A percentile compares a stretch with the other conserved stretches of the same genome.
Evolutionary conservation across 2,329 filamentous ascomycete species (phyloP).

Genomic region (Dendryphion nanum): DNA sequence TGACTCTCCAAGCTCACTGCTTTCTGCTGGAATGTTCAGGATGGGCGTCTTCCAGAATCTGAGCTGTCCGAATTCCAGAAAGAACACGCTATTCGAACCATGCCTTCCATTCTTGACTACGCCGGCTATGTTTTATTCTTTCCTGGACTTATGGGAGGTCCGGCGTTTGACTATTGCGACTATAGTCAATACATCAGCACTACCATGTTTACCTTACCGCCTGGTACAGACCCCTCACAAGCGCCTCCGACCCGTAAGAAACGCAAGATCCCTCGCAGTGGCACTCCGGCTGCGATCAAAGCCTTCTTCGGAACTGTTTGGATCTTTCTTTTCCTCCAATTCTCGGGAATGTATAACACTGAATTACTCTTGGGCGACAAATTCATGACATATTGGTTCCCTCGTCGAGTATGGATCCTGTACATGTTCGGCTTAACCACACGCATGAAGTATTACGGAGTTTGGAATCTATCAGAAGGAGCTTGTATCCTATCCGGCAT

Average conservation of each 20-base stretch:
- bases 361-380: constrained; percentile 62
- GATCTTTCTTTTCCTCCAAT: constrained; percentile 74
- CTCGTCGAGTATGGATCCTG: constrained; percentile 72
- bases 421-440: constrained; percentile 81
- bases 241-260: constrained; percentile 84
- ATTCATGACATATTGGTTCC: constrained; percentile 67
- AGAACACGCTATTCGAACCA: constrained; percentile 70
- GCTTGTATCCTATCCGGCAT: constrained; percentile 91
- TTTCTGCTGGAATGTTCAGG: constrained; percentile 97
- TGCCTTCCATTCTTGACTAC: constrained; percentile 79
- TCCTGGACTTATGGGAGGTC: constrained; percentile 82
- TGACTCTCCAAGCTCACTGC: constrained; percentile 60
- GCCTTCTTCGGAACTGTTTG: constrained; percentile 70
- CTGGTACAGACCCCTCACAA: constrained; percentile 78
- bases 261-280: constrained; percentile 88
- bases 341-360: constrained; percentile 66
- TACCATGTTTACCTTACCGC: constrained; percentile 86
- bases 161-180: constrained; percentile 91
- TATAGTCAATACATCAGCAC: constrained; percentile 92
- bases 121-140: constrained; percentile 93
- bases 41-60: constrained; percentile 75
- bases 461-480: constrained; percentile 91
- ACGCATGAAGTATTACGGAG: constrained; percentile 92
- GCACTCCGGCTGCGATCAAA: constrained; percentile 79
- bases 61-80: constrained; percentile 86